Base-by-base conservation (phyloP, 1,284 basidiomycete genomes). In the Cutaneotrichosporon curvatum region DNA sequence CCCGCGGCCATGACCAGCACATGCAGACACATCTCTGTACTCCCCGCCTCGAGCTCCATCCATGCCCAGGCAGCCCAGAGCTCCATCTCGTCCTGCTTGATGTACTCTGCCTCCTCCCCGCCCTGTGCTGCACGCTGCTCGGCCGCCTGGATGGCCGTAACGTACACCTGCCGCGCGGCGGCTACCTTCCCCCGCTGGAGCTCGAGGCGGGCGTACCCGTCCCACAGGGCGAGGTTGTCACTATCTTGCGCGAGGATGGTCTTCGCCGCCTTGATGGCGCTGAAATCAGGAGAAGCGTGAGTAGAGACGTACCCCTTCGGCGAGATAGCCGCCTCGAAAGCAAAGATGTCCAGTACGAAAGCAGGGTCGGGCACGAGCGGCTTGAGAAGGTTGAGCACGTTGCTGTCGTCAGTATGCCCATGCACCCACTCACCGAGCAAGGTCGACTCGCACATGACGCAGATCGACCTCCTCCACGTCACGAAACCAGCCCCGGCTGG, bases 41-140 rank as follows among this genome's bases (percentile, higher is more conserved):
- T 50, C 5, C 53, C 60, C 6, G 46, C 35, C 34, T 61, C 61
- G 35, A 19, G 90, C 67, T 94, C 89, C 78, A 91, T 79, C 63
- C 90, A 84, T 0, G 84, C 85, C 87, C 88, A 95, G 40, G 84
- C 81, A 73, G 83, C 86, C 84, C 86, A 91, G 34, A 95, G 62
- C 51, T 72, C 71, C n/a, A 51, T 41, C 42, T 57, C 54, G 32
- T 67, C 61, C 9, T 40, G 43, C 18, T 43, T 30, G 16, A 45
- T 33, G 16, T 66, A 59, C n/a, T 48, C 44, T 16, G 31, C 21
- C 7, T 32, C 19, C 1, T 28, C 42, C 1, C 41, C 46, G 43
- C 44, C 18, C 47, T 25, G 48, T 53, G 43, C 50, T 43, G 39
- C 47, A 9, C 56, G 32, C 48, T 55, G 40, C 21, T 44, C 30